Conservation (phyloP, 371 early-diverging fungal species). For the Circinella minor region DNA sequence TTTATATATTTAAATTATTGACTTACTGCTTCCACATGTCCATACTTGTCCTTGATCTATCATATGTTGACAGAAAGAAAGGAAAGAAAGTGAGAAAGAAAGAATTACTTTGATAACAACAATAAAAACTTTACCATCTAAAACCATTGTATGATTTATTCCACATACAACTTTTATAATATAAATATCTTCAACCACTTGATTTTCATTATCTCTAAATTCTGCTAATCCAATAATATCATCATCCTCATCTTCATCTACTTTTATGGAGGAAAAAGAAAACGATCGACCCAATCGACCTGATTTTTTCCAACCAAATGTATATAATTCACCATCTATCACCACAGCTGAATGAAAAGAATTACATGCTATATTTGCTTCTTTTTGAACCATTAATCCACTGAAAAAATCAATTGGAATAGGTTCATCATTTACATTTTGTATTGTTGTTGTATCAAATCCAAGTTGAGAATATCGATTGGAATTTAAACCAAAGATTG, state of each 20-base stretch:
- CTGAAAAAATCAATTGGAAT: constrained; percentile 36
- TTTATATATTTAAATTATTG: too few relatives aligned
- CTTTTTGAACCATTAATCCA: constrained; percentile 23
- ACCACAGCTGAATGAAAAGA: constrained; percentile 46
- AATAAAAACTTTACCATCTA: constrained; percentile 32
- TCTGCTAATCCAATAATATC: constrained; percentile 25
- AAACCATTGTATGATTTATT: constrained; percentile 39
- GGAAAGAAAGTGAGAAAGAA: too few relatives aligned
- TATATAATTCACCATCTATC: constrained; percentile 40
- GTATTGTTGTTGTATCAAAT: constrained; percentile 17
- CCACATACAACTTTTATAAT: constrained; percentile 42
- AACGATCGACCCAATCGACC: constrained; percentile 39
- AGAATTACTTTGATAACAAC: too few relatives aligned
- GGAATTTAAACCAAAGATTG: constrained; percentile 41
- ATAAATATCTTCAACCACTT: constrained; percentile 24
- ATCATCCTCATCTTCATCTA: constrained; percentile 11
- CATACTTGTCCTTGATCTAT: constrained; percentile 37
- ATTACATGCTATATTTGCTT: constrained; percentile 28
- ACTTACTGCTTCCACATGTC: constrained; percentile 48
- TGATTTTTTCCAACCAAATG: constrained; percentile 45
- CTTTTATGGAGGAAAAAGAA: too few relatives aligned
- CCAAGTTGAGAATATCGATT: constrained; percentile 49
- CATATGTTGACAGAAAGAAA: background rate
- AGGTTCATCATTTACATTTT: constrained; percentile 13
- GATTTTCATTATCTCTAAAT: constrained; percentile 26